phyloP scores from a whole-genome alignment of 2,329 filamentous ascomycete species.

The Plectosphaerella sp. region DNA sequence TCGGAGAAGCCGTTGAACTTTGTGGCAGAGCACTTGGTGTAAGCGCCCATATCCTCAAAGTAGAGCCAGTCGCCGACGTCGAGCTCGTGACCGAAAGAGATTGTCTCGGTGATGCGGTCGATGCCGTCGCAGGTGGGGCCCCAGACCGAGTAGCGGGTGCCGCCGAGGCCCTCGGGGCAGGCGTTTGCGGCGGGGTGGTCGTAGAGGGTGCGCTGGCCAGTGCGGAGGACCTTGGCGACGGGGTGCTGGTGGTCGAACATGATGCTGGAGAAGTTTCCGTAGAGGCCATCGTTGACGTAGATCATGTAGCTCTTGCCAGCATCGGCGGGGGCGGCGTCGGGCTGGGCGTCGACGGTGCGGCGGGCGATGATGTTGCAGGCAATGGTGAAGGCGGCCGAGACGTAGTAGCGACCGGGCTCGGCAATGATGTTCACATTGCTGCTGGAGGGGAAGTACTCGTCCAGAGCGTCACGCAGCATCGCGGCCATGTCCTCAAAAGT shows the following conservation, averaged over 20 bases:
- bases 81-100: constrained; percentile 69
- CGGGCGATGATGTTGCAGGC: constrained; percentile 95
- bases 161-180: constrained; percentile 42
- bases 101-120: constrained; percentile 84
- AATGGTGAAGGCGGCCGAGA: constrained; percentile 86
- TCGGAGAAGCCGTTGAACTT: constrained; percentile 97
- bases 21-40: constrained; percentile 96
- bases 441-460: constrained; percentile 78
- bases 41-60: constrained; percentile 98
- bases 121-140: constrained; percentile 97
- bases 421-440: constrained; percentile 78
- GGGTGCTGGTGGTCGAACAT: constrained; percentile 98
- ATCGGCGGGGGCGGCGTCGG: constrained; percentile 38
- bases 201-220: constrained; percentile 53
- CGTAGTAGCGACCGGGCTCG: constrained; percentile 95
- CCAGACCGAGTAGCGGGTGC: constrained; percentile 91
- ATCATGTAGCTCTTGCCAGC: constrained; percentile 84
- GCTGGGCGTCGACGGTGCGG: constrained; percentile 75
- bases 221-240: constrained; percentile 72
- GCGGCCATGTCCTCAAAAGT: constrained; percentile 88
- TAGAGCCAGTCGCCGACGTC: constrained; percentile 97
- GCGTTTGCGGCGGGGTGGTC: constrained; percentile 46
- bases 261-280: constrained; percentile 98
- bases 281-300: constrained; percentile 95
- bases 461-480: constrained; percentile 73